phyloP scores from a whole-genome alignment of 2,329 filamentous ascomycete genomes.

The Calonectria henricotiae region DNA sequence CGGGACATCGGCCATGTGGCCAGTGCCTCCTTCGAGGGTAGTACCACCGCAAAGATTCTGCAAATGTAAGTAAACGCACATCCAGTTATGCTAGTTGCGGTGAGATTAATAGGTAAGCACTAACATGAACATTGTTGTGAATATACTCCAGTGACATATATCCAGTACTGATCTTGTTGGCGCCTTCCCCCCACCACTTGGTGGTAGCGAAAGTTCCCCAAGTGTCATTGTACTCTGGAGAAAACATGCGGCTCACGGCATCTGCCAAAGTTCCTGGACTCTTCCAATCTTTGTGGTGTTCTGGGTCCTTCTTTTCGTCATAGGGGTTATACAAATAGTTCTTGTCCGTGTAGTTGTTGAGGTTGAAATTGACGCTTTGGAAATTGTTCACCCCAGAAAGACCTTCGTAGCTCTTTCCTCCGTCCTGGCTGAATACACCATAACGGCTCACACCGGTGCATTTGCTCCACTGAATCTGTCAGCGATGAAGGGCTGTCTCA shows the following conservation, averaged over 20 bases:
- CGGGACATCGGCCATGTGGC: constrained; percentile 71
- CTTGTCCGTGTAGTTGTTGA: neutral
- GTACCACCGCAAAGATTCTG: constrained; percentile 36
- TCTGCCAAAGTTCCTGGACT: constrained; percentile 47
- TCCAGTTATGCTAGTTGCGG: too few relatives aligned
- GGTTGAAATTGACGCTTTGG: neutral
- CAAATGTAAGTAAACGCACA: neutral
- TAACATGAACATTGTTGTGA: constrained; percentile 60
- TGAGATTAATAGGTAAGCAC: neutral
- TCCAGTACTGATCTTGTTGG: constrained; percentile 11
- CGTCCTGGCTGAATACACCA: neutral
- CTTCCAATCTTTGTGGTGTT: neutral
- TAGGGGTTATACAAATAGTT: constrained; percentile 5
- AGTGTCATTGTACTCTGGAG: constrained; percentile 49
- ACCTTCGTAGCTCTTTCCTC: neutral
- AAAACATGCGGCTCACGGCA: constrained; percentile 49
- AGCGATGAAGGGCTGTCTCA: neutral
- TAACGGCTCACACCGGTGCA: constrained; percentile 33
- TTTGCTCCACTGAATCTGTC: constrained; percentile 24
- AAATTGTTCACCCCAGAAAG: constrained; percentile 34
- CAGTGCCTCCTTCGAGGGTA: constrained; percentile 53
- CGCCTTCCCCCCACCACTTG: constrained; percentile 21
- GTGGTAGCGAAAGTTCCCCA: constrained; percentile 40
- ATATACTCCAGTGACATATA: constrained; percentile 57
- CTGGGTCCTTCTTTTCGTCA: neutral